Conservation (phyloP, 139 green algal genomes). For the Raphidocelis subcapitata region DNA sequence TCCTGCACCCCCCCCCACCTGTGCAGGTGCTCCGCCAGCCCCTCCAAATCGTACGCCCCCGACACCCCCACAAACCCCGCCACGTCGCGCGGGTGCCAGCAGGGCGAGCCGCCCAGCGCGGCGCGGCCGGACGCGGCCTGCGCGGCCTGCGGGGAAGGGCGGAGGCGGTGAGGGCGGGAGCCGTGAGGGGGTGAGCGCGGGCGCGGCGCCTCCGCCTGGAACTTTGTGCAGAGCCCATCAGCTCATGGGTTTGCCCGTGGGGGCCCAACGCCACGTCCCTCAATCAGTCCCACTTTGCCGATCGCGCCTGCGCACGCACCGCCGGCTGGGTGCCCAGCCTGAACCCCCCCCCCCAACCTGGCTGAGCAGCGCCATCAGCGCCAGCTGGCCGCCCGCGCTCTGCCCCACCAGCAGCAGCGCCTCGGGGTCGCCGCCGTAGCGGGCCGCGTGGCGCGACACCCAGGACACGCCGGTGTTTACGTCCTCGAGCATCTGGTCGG, state of each 20-base stretch:
- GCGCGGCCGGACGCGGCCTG: conserved; percentile 14
- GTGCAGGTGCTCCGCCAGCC: conserved; percentile 51
- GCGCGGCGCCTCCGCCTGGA: too few relatives aligned
- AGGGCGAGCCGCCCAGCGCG: conserved; percentile 21
- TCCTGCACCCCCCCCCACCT: too few relatives aligned
- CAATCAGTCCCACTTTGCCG: too few relatives aligned
- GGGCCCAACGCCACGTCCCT: too few relatives aligned
- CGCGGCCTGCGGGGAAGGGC: conserved; percentile 5
- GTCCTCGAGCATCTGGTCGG: conserved; percentile 90
- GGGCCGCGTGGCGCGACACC: conserved; percentile 65
- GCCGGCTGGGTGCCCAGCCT: too few relatives aligned
- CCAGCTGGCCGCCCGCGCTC: conserved; percentile 86
- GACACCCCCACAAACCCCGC: conserved; percentile 61
- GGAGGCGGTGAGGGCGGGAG: too few relatives aligned
- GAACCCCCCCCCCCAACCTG: too few relatives aligned
- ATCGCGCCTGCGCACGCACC: too few relatives aligned
- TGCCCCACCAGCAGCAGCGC: conserved; percentile 82
- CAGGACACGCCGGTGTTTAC: conserved; percentile 87
- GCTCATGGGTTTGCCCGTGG: too few relatives aligned
- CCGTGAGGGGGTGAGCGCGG: too few relatives aligned
- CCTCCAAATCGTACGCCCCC: conserved; percentile 79
- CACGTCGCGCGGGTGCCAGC: conserved; percentile 57
- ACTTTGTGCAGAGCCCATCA: too few relatives aligned
- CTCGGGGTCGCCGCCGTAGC: conserved; percentile 75
- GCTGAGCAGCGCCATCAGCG: conserved; percentile 64